phyloP scores from a whole-genome alignment of 306 rosid genomes.

The Sphenostylis stenocarpa region DNA sequence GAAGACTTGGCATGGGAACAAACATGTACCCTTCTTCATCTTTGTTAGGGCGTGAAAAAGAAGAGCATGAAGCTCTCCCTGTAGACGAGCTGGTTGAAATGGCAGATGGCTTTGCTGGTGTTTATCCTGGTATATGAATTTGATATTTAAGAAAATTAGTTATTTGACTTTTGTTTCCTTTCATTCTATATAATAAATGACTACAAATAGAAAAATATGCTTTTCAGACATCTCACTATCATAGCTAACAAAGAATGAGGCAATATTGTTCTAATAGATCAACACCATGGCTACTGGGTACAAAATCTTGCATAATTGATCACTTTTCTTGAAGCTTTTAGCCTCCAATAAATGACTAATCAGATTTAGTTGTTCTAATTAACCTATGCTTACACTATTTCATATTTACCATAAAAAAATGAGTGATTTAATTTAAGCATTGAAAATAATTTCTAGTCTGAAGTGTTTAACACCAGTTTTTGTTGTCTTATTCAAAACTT shows the following conservation, averaged over 20 bases:
- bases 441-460: not conserved
- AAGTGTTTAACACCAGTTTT: not conserved
- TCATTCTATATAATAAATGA: not conserved
- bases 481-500: not conserved
- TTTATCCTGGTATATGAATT: conserved; percentile 67
- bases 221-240: conserved; percentile 3
- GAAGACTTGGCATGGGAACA: conserved; percentile 95
- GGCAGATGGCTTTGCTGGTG: conserved; percentile 95
- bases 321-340: not conserved
- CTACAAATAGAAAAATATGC: not conserved
- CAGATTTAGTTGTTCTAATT: not conserved
- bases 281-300: not conserved
- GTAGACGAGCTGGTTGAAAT: conserved; percentile 80
- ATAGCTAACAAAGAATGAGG: conserved; percentile 9
- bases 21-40: conserved; percentile 94
- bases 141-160: conserved; percentile 4
- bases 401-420: not conserved
- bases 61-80: conserved; percentile 74
- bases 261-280: not conserved
- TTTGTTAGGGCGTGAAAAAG: conserved; percentile 60
- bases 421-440: conserved; percentile 3
- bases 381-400: not conserved
- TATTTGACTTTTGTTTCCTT: conserved; percentile 1
- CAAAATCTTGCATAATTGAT: not conserved
- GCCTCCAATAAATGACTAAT: not conserved